Conservation (phyloP, 83 land plant genomes). For the Thuja plicata region DNA sequence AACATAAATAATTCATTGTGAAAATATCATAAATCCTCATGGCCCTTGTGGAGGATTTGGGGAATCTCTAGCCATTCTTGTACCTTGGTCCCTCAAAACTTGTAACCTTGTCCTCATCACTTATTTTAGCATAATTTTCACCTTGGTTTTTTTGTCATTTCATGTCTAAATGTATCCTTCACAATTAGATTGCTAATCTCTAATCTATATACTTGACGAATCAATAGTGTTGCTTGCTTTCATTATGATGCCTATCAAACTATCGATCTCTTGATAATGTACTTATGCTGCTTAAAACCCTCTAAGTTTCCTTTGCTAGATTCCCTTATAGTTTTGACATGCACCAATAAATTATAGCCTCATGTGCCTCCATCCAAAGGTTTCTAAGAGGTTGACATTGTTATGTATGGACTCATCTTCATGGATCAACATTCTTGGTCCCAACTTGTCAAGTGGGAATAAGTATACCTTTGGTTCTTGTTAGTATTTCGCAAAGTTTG, state of each 20-base stretch:
- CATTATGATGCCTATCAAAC: neutral
- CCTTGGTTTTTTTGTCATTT: neutral
- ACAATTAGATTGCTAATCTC: neutral
- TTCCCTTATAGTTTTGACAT: neutral
- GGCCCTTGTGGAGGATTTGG: neutral
- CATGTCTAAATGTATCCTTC: neutral
- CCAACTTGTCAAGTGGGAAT: neutral
- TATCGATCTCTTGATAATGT: neutral
- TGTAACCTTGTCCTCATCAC: neutral
- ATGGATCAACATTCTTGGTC: neutral
- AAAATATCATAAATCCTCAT: neutral
- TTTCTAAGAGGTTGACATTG: neutral
- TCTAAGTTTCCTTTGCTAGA: neutral
- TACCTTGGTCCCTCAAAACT: neutral
- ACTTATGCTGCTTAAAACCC: neutral
- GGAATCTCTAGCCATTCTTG: slow-evolving; percentile 10
- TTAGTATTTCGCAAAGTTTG: neutral
- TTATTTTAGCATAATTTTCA: neutral
- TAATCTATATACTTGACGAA: neutral
- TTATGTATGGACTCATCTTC: neutral
- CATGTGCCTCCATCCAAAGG: neutral
- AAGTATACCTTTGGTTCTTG: neutral
- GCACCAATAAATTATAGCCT: neutral
- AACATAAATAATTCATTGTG: neutral
- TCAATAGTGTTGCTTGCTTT: neutral